Base-by-base conservation (phyloP, 2,329 filamentous ascomycete species). In the Pseudophaeomoniella oleicola region DNA sequence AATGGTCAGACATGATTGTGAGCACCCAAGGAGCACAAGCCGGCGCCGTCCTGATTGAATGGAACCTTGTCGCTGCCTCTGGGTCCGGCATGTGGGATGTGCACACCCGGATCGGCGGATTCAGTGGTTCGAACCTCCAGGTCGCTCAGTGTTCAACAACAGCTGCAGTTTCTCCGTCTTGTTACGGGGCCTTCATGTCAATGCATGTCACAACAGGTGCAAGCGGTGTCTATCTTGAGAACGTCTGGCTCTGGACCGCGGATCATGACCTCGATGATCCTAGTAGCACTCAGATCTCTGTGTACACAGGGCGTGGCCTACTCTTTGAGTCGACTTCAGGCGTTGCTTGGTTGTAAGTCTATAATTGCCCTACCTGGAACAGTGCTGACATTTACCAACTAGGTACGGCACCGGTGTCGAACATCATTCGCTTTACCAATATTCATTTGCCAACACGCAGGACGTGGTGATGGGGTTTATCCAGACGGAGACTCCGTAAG, bases 1-100 rank as follows among this genome's bases (percentile, higher is more conserved):
- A 87, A 53, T 74, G 78, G 63, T 75, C 71, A 3, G 81, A 87
- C 51, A 72, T 81, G 48, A 69, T 87, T 34, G 64, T 87, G 11
- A 75, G 74, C 37, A 83, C 78, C 0, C 66, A 72, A 39, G 81
- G 81, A 1, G 58, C 75, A 16, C 66, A 75, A 5, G 66, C 74
- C 1, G 82, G 82, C 3, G 81, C 81, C 1, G 64, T 78, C 5
- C 59, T 86, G 4, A 72, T 86, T 39, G 68, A 87, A 50, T 86
- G 77, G 65, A 87, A 87, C 51, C 61, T 86, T 12, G 62, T 61
- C 22, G 66, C 67, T 2, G 61, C 61, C 3, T 43, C 45, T 29
- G 54, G 51, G 16, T 56, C 56, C 3, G 75, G 71, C 11, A 66
- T 79, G 54, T 75, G 70, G 70, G 69, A 71, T 41, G 62, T 66